Evolutionary conservation across 495 filamentous ascomycete genomes (phyloP), one percentile per base, ranked within the genome.

Genomic region (Delitschia confertaspora): DNA sequence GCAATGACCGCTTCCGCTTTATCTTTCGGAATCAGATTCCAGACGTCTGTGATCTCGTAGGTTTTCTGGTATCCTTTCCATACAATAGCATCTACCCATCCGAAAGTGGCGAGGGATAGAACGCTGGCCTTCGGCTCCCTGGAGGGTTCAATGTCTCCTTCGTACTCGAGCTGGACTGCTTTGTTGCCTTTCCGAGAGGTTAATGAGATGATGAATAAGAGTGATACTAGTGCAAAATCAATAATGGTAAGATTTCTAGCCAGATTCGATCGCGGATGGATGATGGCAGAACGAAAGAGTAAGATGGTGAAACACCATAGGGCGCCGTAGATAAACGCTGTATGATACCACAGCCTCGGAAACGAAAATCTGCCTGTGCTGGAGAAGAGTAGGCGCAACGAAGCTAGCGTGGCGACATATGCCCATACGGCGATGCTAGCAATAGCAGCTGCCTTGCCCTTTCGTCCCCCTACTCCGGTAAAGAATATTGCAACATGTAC

Each of bases 101-200:
- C 62, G 58, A 95, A 99, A 9, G 85, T 93, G 16, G 80, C 79
- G 21, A 95, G 68, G 0, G 89, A 95, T 46, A 95, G 72, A 11
- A 95, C 64, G 50, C 86, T 95, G 4, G 93, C 91, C 27, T 83
- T 66, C 22, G 86, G 84, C 60, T 99, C 85, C 31, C 69, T 72
- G 9, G 85, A 83, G 4, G 93, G 93, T 57, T 91, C 78, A 33
- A 99, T 72, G 32, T 79, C 79, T 37, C 82, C 84, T 57, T 94
- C 85, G 64, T 86, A 82, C 57, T 93, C 84, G 49, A 95, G 65
- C 20, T 87, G 57, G 10, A 99, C 83, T 3, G 79, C 71, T 63
- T 88, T 94, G 61, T 96, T 96, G 14, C 93, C 93, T 61, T 84
- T 89, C 32, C 93, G 77, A 42, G 87, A 91, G 20, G 76, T 81